Percentiles rank a stretch among this genome's conserved stretches.
phyloP scores from a whole-genome alignment of 768 basidiomycete species.

The Jaapia argillacea region DNA sequence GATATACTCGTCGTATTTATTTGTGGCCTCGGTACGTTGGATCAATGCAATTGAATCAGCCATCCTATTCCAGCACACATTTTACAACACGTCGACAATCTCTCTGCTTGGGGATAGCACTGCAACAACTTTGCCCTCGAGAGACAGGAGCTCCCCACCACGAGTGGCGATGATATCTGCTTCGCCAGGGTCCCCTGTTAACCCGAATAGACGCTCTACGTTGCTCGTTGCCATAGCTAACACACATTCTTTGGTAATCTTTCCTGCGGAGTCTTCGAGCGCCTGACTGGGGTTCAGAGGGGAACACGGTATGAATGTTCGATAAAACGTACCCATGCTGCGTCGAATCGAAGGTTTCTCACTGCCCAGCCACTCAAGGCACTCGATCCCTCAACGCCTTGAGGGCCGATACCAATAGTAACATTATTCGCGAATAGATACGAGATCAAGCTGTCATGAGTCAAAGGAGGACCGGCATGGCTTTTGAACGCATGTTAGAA shows the following conservation, averaged over 20 bases:
- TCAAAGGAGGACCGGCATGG: conserved; percentile 61
- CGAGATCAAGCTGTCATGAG: conserved; percentile 39
- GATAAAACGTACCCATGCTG: conserved; percentile 33
- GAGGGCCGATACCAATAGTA: conserved; percentile 43
- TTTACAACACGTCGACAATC: conserved; percentile 20
- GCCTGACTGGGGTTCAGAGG: conserved; percentile 12
- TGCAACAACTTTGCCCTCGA: conserved; percentile 34
- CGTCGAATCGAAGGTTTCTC: conserved; percentile 20
- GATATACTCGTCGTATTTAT: no score
- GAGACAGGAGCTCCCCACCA: conserved; percentile 29
- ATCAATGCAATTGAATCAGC: no score
- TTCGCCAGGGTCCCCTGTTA: conserved; percentile 10
- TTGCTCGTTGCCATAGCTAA: conserved; percentile 31
- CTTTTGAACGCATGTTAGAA: no score
- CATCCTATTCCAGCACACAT: no score
- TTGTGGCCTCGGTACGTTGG: no score
- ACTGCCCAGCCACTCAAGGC: conserved; percentile 16
- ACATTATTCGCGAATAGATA: conserved; percentile 51
- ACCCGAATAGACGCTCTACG: conserved; percentile 32
- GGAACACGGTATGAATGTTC: background rate
- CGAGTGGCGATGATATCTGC: conserved; percentile 30
- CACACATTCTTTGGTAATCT: conserved; percentile 27
- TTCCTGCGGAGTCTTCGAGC: conserved; percentile 26
- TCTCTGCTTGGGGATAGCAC: conserved; percentile 26
- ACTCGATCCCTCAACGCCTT: conserved; percentile 11